Evolutionary conservation across 176 grass and related monocot genomes (phyloP).

Genomic region (Carex cristatella): DNA sequence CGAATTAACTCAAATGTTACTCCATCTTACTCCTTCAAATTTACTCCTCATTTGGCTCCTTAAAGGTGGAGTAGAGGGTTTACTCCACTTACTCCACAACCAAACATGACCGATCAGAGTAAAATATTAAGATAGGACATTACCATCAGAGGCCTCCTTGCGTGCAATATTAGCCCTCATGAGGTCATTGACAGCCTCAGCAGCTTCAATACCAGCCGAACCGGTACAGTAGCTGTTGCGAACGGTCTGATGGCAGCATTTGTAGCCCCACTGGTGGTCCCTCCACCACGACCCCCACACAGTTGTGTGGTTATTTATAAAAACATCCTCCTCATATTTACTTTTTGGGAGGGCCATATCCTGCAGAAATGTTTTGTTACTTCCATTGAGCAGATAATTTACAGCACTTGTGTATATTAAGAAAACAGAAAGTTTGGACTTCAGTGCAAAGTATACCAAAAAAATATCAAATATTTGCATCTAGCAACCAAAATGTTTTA

Average conservation of each 20-base stretch:
- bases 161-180: slow-evolving; percentile 89
- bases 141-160: slow-evolving; percentile 83
- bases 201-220: slow-evolving; percentile 86
- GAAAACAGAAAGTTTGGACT: background rate
- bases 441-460: background rate
- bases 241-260: slow-evolving; percentile 47
- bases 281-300: slow-evolving; percentile 99
- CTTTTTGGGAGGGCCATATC: slow-evolving; percentile 78
- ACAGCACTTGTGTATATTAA: background rate
- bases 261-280: slow-evolving; percentile 97
- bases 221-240: slow-evolving; percentile 91
- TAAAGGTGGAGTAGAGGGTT: too few relatives aligned
- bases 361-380: slow-evolving; percentile 28
- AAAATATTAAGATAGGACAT: slow-evolving; percentile 12
- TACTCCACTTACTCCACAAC: too few relatives aligned
- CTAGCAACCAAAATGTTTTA: background rate
- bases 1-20: too few relatives aligned
- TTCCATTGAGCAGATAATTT: slow-evolving; percentile 12
- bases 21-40: too few relatives aligned
- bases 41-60: too few relatives aligned
- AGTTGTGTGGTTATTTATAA: slow-evolving; percentile 80
- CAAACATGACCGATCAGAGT: background rate
- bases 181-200: slow-evolving; percentile 77
- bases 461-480: background rate
- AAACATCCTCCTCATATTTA: slow-evolving; percentile 92